Evolutionary conservation across 768 basidiomycete species (phyloP), one percentile per base, ranked within the genome.

Genomic region (Rhodocollybia butyracea): DNA sequence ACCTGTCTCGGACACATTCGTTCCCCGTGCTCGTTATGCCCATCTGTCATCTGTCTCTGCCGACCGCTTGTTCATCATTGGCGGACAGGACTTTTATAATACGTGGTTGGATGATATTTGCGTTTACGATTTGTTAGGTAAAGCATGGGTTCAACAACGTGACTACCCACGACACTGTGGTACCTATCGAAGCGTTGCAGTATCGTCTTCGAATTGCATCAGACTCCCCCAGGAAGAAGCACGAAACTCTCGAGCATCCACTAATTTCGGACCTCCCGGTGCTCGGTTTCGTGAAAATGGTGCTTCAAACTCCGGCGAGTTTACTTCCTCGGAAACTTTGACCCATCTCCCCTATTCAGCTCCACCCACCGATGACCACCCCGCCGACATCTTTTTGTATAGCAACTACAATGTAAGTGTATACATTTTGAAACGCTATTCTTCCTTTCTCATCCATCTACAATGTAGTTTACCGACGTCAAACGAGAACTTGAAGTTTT

Each of bases 401-500:
- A 94, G 91, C 63, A 99, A 98, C 68, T 97, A 95, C 76, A 98
- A 98, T 73, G 91, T 91, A 62, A 61, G 86, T 73, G 47, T 34
- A 34, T 46, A 54, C 26, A 54, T 54, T 34, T 57, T 27, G 13
- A 43, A 42, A 27, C 38, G 27, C 27, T 38, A 42, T 40, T 58
- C 59, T 45, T 24, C 36, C 27, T 52, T 31, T 39, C n/a, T n/a
- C n/a, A n/a, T n/a, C n/a, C 22, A 36, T 38, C 50, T 55, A 27
- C 38, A 43, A 53, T 34, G 38, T 63, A 94, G 91, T 94, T 94
- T 71, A 91, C 89, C 54, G 93, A 97, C 65, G 95, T 98, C 59
- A 90, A 93, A 66, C 89, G 96, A 39, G 96, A 98, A 67, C 83
- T 98, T 47, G 93, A 97, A 73, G 81, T 98, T 30, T 86, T 98